These are phyloP conservation scores for Chalciporus chontae DNA, from an alignment of 768 basidiomycete species.

Conservation along the genomic window DNA sequence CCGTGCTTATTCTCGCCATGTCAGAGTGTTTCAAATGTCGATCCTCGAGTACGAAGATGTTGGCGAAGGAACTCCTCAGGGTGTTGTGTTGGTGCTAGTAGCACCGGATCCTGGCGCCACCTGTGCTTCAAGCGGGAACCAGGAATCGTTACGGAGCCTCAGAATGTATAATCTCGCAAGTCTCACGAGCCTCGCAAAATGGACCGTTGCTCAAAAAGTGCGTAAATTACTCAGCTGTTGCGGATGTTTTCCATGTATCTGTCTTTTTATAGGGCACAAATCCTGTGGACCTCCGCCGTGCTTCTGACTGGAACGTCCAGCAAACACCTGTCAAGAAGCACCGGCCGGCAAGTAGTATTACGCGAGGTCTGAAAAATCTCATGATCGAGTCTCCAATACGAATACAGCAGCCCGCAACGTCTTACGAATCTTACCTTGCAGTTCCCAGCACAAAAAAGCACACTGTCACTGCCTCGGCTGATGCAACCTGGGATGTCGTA, in stretches of 20 bases:
- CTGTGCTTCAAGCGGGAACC: conserved; percentile 40
- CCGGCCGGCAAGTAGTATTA: conserved; percentile 53
- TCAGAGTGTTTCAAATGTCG: conserved; percentile 74
- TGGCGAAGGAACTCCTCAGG: conserved; percentile 59
- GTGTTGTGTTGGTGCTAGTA: conserved; percentile 75
- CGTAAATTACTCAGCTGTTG: conserved; percentile 5
- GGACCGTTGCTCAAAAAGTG: conserved; percentile 68
- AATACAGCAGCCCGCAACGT: conserved; percentile 23
- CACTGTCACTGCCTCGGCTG: conserved; percentile 35
- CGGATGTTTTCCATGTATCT: conserved; percentile 4
- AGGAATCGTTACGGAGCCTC: conserved; percentile 52
- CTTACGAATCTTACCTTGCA: conserved; percentile 29
- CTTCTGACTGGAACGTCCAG: conserved; percentile 49
- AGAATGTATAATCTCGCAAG: conserved; percentile 85
- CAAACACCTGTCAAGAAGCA: conserved; percentile 44
- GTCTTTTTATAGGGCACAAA: conserved; percentile 42
- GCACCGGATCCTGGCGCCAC: conserved; percentile 55
- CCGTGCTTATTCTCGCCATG: not conserved
- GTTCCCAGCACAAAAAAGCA: conserved; percentile 25
- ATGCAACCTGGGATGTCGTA: conserved; percentile 68
- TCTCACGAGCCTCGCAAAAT: conserved; percentile 70
- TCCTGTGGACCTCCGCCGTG: conserved; percentile 57
- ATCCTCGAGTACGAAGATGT: conserved; percentile 60
- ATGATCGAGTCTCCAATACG: conserved; percentile 40
- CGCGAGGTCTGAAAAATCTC: conserved; percentile 61